Base-by-base conservation (phyloP, 2,329 filamentous ascomycete genomes). In the Ciborinia camelliae region DNA sequence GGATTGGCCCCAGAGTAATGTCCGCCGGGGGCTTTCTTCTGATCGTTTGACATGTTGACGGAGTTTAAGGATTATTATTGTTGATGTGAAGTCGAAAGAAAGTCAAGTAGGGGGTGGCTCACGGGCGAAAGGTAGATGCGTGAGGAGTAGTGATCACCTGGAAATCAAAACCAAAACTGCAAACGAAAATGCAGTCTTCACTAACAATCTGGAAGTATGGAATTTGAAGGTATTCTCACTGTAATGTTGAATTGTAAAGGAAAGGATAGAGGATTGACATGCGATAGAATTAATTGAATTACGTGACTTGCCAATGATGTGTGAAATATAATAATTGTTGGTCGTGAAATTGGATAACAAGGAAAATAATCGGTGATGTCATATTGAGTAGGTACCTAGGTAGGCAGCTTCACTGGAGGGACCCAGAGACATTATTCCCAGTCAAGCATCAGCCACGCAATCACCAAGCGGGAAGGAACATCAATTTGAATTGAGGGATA, bases 1-100 rank as follows among this genome's bases (percentile, higher is more conserved):
- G 70, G 69, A 53, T 72, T 72, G 23, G 66, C 30, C 35, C 67
- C 68, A 3, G 69, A 71, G 35, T 71, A 71, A 55, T 66, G 66
- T 23, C 41, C 63, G 4, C 66, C 66, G 26, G 66, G 66, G 26
- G 28, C 54, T 61, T 66, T 67, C 26, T 66, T 67, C n/a, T 55
- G 48, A 14, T 61, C 62, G 48, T 45, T 66, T 10, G 63, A 65
- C 63, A 63, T 67, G 1, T 48, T 54, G 50, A 23, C n/a, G 6
- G 20, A 41, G 26, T 6, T 12, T n/a, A 35, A 28, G 3, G 28
- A 20, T 32, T 7, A 3, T 18, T n/a, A 20, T 32, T 10, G 2
- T 51, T 54, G 60, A 43, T 35, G 30, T 14, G 28, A 15, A 41
- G 15, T 47, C 32, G 18, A 55, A 28, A 12, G 48, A 2, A 26